Evolutionary conservation across 139 green algal genomes (phyloP), one percentile per base, ranked within the genome.

Genomic region (Zygnema cylindricum): DNA sequence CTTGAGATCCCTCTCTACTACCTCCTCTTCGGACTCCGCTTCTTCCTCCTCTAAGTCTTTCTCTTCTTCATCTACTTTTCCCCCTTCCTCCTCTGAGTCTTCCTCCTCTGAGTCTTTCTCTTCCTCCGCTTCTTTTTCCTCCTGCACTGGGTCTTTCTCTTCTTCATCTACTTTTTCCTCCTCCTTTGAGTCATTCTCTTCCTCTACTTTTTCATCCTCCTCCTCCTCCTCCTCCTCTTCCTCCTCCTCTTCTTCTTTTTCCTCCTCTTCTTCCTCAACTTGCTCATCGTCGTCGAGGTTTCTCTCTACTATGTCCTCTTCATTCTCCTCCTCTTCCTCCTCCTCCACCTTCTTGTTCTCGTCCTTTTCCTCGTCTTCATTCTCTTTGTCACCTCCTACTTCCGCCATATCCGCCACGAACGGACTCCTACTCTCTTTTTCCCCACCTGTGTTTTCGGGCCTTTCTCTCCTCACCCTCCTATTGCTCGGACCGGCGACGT

Each of bases 211-310:
- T 16, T 16, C 41, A 25, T 16, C 11, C 71, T 11, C 39, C 41
- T 16, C 38, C 7, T 16, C 16, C 71, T 16, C 71, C 11, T 3
- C 41, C 41, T 11, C 11, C 41, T 16, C n/a, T n/a, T n/a, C n/a
- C n/a, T n/a, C n/a, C n/a, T n/a, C n/a, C n/a, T n/a, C 11, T 16
- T 49, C 11, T 16, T 16, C 41, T 16, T 16, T 11, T 25, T 49
- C 41, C 11, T 16, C 11, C 71, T 16, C 11, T 16, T 16, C 11
- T 49, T 16, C 41, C 71, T 88, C 82, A 7, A 7, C 91, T 78
- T 16, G 7, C 91, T 78, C 81, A 77, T 89, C 82, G 11, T 78
- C 81, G 77, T 16, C 76, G 82, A n/a, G 36, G 16, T 76, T 55
- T 16, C 77, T 85, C 77, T 16, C 77, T 85, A 55, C 11, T 55